Evolutionary conservation across 495 filamentous ascomycete species (phyloP), one percentile per base, ranked within the genome.

Genomic region (Neurospora africana): DNA sequence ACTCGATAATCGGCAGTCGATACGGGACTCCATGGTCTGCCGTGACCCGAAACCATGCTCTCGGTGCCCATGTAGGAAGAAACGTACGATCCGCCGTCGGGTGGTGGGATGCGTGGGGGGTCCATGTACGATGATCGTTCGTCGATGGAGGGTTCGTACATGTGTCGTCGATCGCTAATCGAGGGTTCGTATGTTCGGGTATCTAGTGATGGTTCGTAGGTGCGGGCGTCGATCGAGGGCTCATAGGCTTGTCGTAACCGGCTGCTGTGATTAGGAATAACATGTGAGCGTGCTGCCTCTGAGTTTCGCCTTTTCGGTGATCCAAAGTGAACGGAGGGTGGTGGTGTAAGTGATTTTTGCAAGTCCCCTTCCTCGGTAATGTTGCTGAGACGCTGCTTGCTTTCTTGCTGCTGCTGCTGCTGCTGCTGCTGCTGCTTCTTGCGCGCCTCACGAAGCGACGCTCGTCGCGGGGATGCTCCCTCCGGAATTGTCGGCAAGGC

Each of bases 61-160:
- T 77, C 78, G 68, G 44, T 75, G 70, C 44, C 75, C 38, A 76
- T 75, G 69, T 75, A 76, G 76, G 76, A 85, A 6, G 81, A 75
- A n/a, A 79, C 75, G 69, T 85, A 88, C 11, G 82, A 78, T 13
- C 78, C 74, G 10, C 86, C 84, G 37, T 82, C 81, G 9, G 85
- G 83, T 4, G 82, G 78, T 70, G 87, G 83, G 33, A 39, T 68
- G 70, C 76, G 75, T n/a, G 85, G 86, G 5, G 82, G 78, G 38
- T 85, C 83, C 68, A 84, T 76, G 38, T 80, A 75, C 3, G 79
- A 81, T 27, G 78, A 79, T 36, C 76, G 77, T 5, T 65, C 53
- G 23, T 65, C 53, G 27, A 65, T 27, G 30, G 74, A 43, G 69
- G 76, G 58, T 17, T 65, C 53, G 53, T 65, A 65, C 27, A 65